These are phyloP conservation scores for Metarhizium album DNA, from an alignment of 2,329 filamentous ascomycete species.

Conservation along the genomic window DNA sequence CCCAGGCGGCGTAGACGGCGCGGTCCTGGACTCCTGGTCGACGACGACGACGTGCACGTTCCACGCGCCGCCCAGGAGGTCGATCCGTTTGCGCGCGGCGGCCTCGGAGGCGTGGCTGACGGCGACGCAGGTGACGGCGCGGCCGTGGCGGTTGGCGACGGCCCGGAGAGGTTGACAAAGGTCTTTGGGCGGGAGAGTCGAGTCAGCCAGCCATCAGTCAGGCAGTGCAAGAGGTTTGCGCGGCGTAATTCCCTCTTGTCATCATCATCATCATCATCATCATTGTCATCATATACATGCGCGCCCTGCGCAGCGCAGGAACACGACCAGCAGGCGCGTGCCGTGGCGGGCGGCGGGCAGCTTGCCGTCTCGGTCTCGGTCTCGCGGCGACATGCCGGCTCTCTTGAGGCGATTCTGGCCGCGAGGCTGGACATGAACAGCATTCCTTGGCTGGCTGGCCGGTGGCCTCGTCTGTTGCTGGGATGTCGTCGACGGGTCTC, in stretches of 20 bases:
- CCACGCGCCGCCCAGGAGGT: constrained; percentile 46
- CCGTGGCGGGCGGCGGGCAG: constrained; percentile 34
- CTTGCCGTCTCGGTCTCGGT: constrained; percentile 32
- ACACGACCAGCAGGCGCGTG: constrained; percentile 35
- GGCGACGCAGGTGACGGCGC: constrained; percentile 42
- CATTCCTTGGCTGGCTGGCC: constrained; percentile 8
- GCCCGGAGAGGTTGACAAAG: constrained; percentile 46
- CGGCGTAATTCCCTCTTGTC: no score
- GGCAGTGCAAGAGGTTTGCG: not conserved
- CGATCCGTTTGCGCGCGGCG: constrained; percentile 47
- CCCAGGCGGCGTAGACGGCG: constrained; percentile 48
- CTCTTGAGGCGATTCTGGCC: constrained; percentile 50
- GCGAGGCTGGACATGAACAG: constrained; percentile 48
- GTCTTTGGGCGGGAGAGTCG: constrained; percentile 25
- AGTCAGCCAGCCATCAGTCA: not conserved
- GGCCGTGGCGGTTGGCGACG: constrained; percentile 40
- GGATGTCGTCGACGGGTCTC: not conserved
- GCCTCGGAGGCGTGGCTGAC: constrained; percentile 47
- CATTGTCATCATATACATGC: constrained; percentile 35
- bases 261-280: no score
- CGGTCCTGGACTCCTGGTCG: no score
- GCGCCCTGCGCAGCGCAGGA: constrained; percentile 44
- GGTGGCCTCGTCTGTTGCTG: not conserved
- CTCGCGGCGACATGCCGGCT: constrained; percentile 40
- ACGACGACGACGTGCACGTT: constrained; percentile 45